phyloP scores from a whole-genome alignment of 1,284 basidiomycete genomes.

The Inonotus hispidus region DNA sequence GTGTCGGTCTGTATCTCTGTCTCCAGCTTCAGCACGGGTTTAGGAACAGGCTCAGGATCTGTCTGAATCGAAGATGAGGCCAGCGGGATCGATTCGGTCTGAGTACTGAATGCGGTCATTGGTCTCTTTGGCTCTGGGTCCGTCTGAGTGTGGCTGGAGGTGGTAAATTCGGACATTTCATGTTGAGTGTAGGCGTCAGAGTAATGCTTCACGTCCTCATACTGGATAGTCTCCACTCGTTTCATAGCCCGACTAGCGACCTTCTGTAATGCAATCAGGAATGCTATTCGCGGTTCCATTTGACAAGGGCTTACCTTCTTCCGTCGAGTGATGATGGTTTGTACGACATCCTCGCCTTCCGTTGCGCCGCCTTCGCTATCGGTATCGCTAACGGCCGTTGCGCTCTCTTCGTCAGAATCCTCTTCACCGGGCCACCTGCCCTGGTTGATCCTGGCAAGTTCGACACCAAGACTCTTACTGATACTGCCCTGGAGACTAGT shows the following conservation, averaged over 20 bases:
- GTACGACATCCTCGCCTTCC: slow-evolving; percentile 69
- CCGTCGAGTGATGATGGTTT: slow-evolving; percentile 76
- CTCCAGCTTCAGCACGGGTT: slow-evolving; percentile 14
- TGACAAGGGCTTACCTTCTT: slow-evolving; percentile 48
- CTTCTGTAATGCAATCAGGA: slow-evolving; percentile 40
- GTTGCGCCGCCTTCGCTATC: slow-evolving; percentile 43
- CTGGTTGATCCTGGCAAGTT: slow-evolving; percentile 62
- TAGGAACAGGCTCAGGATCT: slow-evolving; percentile 33
- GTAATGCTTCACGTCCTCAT: slow-evolving; percentile 67
- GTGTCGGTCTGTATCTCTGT: slow-evolving; percentile 40
- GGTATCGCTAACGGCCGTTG: slow-evolving; percentile 37
- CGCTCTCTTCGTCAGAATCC: slow-evolving; percentile 30
- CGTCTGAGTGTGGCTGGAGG: slow-evolving; percentile 33
- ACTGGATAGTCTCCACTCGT: slow-evolving; percentile 39
- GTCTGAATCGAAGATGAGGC: slow-evolving; percentile 28
- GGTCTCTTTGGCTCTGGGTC: slow-evolving; percentile 29
- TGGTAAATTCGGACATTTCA: slow-evolving; percentile 44
- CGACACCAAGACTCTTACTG: slow-evolving; percentile 77
- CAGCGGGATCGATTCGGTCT: slow-evolving; percentile 26
- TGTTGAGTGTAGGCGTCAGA: slow-evolving; percentile 65
- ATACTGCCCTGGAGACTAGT: slow-evolving; percentile 51
- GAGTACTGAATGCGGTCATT: slow-evolving; percentile 24
- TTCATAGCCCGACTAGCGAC: slow-evolving; percentile 54
- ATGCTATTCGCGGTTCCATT: too few relatives aligned
- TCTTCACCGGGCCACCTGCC: slow-evolving; percentile 35